Conservation (phyloP, 495 filamentous ascomycete genomes). For the Trichoderma erinaceum region DNA sequence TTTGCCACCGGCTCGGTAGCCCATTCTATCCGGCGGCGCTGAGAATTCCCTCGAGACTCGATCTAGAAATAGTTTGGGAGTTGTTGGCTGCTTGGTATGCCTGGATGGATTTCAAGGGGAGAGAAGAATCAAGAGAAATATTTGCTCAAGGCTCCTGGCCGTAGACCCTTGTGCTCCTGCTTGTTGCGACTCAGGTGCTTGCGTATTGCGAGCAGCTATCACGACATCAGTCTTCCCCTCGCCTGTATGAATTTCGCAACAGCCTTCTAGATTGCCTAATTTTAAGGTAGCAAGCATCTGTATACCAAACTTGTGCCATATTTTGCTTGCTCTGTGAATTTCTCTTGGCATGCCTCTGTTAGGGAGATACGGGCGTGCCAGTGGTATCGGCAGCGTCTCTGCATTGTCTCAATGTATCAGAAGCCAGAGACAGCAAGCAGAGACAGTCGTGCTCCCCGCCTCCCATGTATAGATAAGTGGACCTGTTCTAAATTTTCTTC, state of each 20-base stretch:
- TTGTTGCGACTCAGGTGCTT: not conserved
- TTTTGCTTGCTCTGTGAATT: not conserved
- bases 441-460: slow-evolving; percentile 5
- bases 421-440: not conserved
- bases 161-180: not conserved
- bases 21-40: slow-evolving; percentile 2
- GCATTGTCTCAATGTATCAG: slow-evolving; percentile 1
- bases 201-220: not conserved
- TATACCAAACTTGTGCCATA: not conserved
- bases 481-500: slow-evolving; percentile 4
- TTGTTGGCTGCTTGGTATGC: not conserved
- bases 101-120: not conserved
- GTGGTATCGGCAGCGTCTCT: not conserved
- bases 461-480: not conserved
- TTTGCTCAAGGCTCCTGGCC: not conserved
- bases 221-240: not conserved
- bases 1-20: slow-evolving; percentile 13
- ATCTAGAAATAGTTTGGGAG: not conserved
- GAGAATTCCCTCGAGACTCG: slow-evolving; percentile 1
- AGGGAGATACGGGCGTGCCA: slow-evolving; percentile 1
- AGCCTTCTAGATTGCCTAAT: not conserved
- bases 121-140: not conserved
- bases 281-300: not conserved
- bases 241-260: not conserved
- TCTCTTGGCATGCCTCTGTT: not conserved